These are phyloP conservation scores for Colletotrichum limetticola DNA, from an alignment of 2,329 filamentous ascomycete genomes.

Conservation along the genomic window DNA sequence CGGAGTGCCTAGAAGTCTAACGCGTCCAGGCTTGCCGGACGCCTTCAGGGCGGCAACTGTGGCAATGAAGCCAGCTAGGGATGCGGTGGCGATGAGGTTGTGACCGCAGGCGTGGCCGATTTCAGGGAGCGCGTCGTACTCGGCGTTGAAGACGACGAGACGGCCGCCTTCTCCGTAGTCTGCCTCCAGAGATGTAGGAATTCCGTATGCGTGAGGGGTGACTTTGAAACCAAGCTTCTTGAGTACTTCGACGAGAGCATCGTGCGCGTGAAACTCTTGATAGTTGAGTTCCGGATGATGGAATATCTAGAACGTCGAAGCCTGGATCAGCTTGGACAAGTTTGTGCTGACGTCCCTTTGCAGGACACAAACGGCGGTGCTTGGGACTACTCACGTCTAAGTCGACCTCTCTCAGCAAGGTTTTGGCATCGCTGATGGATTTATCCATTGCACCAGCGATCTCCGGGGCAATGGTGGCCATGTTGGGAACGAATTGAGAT, in stretches of 20 bases:
- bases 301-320: no score
- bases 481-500: no score
- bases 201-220: constrained; percentile 50
- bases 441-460: no score
- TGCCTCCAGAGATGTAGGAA: constrained; percentile 56
- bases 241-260: constrained; percentile 50
- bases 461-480: no score
- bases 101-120: constrained; percentile 50
- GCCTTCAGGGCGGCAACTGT: constrained; percentile 9
- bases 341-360: no score
- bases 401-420: no score
- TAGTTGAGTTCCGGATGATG: constrained; percentile 36
- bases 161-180: constrained; percentile 50
- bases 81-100: constrained; percentile 43
- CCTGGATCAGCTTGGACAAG: no score
- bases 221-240: constrained; percentile 50
- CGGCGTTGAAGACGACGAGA: constrained; percentile 52
- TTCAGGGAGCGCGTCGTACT: constrained; percentile 48
- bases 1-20: constrained; percentile 36
- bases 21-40: neutral
- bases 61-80: constrained; percentile 48
- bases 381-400: no score
- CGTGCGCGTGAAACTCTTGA: constrained; percentile 54
- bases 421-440: no score
- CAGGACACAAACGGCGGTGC: no score